Percentiles rank a stretch among this genome's conserved stretches.
These are phyloP conservation scores for Linnemannia elongata DNA, from an alignment of 192 early-diverging fungal genomes.

Conservation along the genomic window DNA sequence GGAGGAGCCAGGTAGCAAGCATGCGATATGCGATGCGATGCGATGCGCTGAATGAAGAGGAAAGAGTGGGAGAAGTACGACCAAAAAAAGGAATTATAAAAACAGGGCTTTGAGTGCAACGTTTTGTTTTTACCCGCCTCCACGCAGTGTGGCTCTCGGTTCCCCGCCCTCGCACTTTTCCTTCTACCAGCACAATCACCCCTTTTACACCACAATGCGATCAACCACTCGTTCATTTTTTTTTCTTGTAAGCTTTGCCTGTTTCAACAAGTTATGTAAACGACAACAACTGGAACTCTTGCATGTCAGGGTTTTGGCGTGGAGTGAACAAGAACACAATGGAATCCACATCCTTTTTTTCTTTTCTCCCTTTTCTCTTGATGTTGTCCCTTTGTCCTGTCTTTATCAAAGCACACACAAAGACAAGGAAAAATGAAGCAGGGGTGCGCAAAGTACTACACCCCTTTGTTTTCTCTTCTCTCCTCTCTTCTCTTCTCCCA, in stretches of 20 bases:
- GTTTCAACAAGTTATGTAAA: not conserved
- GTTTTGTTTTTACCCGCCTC: not conserved
- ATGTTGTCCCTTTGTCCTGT: too few species aligned
- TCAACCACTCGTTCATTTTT: not conserved
- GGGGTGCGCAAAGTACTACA: not conserved
- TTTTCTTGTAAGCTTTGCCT: not conserved
- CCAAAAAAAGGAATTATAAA: not conserved
- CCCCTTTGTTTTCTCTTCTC: not conserved
- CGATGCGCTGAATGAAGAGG: not conserved
- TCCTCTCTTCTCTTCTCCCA: not conserved
- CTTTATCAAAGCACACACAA: not conserved
- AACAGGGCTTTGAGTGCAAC: not conserved
- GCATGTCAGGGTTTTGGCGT: not conserved
- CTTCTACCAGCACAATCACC: not conserved
- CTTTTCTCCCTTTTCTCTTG: not conserved
- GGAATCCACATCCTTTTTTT: not conserved
- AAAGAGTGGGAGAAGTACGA: not conserved
- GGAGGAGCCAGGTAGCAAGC: not conserved
- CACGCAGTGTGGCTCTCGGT: not conserved
- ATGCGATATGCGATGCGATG: slow-evolving; percentile 2
- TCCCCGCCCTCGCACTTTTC: not conserved
- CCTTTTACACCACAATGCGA: not conserved
- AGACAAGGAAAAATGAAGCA: not conserved
- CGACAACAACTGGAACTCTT: not conserved
- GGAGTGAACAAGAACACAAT: not conserved